A percentile compares a stretch with the other conserved stretches of the same genome.
Conservation (phyloP, 108 stramenopile genomes). For the Craspedostauros australis region DNA sequence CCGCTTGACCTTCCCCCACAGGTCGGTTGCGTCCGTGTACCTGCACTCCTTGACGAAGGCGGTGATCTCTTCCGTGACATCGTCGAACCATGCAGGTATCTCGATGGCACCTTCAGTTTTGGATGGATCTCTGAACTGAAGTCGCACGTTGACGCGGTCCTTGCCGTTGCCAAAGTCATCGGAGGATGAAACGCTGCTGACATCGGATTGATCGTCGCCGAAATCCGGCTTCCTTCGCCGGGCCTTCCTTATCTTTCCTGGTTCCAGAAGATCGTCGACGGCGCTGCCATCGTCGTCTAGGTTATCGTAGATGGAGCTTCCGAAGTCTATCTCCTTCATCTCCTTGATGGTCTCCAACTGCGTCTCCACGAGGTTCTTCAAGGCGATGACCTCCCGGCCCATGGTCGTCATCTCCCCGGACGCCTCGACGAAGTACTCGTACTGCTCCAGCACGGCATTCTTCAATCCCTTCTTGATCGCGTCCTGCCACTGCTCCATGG, state of each 20-base stretch:
- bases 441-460: conserved; percentile 79
- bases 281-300: conserved; percentile 47
- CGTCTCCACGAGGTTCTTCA: conserved; percentile 61
- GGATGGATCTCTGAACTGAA: conserved; percentile 11
- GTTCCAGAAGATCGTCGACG: conserved; percentile 33
- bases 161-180: conserved; percentile 1
- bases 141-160: neutral
- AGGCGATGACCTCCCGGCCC: conserved; percentile 69
- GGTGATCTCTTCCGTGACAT: conserved; percentile 66
- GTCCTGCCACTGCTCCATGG: conserved; percentile 67
- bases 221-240: neutral
- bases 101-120: conserved; percentile 41
- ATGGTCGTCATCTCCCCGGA: conserved; percentile 84
- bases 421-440: conserved; percentile 86
- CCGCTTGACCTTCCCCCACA: conserved; percentile 64
- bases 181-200: conserved; percentile 27
- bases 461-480: conserved; percentile 71
- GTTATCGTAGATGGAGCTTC: conserved; percentile 26
- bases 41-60: conserved; percentile 79
- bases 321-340: conserved; percentile 85
- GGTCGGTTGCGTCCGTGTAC: conserved; percentile 74
- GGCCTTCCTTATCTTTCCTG: conserved; percentile 2
- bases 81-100: conserved; percentile 66
- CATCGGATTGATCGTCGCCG: conserved; percentile 18
- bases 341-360: conserved; percentile 71